phyloP scores from a whole-genome alignment of 495 filamentous ascomycete genomes.

The Daldinia bambusicola region DNA sequence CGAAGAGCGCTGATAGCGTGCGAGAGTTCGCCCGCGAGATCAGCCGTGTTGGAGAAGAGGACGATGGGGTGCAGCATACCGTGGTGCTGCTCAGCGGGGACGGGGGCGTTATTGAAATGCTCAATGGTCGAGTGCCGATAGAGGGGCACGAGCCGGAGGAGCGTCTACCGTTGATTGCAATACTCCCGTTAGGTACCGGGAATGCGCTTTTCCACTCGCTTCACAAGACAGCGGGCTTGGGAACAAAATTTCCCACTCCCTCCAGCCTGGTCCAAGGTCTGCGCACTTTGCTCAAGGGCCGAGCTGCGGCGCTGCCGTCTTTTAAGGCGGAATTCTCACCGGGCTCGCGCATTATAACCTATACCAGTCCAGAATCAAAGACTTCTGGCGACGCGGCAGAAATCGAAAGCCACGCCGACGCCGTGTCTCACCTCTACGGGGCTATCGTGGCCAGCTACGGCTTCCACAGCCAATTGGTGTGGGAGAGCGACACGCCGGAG shows the following conservation, averaged over 20 bases:
- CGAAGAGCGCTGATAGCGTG: slow-evolving; percentile 68
- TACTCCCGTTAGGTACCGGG: slow-evolving; percentile 85
- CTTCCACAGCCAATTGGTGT: slow-evolving; percentile 86
- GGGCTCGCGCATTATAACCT: slow-evolving; percentile 62
- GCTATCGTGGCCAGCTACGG: slow-evolving; percentile 88
- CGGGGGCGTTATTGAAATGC: slow-evolving; percentile 79
- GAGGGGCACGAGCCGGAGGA: background rate
- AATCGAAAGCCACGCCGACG: slow-evolving; percentile 17
- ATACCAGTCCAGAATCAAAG: slow-evolving; percentile 29
- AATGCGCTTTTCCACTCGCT: slow-evolving; percentile 86
- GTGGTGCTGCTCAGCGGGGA: slow-evolving; percentile 86
- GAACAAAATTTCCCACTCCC: slow-evolving; percentile 21
- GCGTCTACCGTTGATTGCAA: slow-evolving; percentile 65
- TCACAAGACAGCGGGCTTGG: slow-evolving; percentile 51
- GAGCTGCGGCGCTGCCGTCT: slow-evolving; percentile 57
- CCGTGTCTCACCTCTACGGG: slow-evolving; percentile 65
- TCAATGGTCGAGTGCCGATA: slow-evolving; percentile 64
- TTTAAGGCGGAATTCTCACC: slow-evolving; percentile 75
- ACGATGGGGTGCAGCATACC: slow-evolving; percentile 51
- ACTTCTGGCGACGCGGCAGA: slow-evolving; percentile 21
- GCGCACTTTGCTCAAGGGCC: slow-evolving; percentile 66
- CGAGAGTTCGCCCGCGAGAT: slow-evolving; percentile 64
- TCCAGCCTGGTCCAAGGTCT: slow-evolving; percentile 61
- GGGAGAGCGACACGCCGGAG: slow-evolving; percentile 82
- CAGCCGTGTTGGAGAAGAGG: slow-evolving; percentile 54